Evolutionary conservation across 306 rosid genomes (phyloP).

Genomic region (Pterocarpus santalinus): DNA sequence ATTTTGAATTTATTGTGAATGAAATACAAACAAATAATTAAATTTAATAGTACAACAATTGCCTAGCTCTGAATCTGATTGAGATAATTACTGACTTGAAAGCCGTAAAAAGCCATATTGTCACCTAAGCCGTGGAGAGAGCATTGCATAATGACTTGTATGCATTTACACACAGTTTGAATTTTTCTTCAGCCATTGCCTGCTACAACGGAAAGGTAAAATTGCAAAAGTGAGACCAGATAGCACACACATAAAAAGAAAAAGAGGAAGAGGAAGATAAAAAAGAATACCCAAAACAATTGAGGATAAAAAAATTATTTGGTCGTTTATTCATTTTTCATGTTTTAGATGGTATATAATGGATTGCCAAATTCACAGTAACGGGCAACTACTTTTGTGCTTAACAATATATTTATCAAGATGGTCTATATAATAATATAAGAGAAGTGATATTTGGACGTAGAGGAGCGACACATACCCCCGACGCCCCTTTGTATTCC

Average conservation of each 20-base stretch:
- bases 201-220: constrained; percentile 46
- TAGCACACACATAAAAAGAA: background rate
- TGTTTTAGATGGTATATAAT: background rate
- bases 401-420: too few species aligned
- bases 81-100: background rate
- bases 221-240: constrained; percentile 9
- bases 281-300: too few species aligned
- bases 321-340: background rate
- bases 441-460: too few species aligned
- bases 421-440: too few species aligned
- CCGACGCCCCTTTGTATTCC: too few species aligned
- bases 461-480: too few species aligned
- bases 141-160: constrained; percentile 82
- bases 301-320: too few species aligned
- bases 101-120: constrained; percentile 11
- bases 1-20: constrained; percentile 22
- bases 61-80: constrained; percentile 26
- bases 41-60: constrained; percentile 35
- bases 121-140: constrained; percentile 61
- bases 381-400: too few species aligned
- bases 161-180: constrained; percentile 75
- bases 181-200: constrained; percentile 86
- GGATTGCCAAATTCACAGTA: too few species aligned
- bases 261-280: background rate
- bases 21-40: constrained; percentile 12